These are phyloP conservation scores for Colletotrichum sp. DNA, from an alignment of 2,329 filamentous ascomycete species.

Conservation along the genomic window DNA sequence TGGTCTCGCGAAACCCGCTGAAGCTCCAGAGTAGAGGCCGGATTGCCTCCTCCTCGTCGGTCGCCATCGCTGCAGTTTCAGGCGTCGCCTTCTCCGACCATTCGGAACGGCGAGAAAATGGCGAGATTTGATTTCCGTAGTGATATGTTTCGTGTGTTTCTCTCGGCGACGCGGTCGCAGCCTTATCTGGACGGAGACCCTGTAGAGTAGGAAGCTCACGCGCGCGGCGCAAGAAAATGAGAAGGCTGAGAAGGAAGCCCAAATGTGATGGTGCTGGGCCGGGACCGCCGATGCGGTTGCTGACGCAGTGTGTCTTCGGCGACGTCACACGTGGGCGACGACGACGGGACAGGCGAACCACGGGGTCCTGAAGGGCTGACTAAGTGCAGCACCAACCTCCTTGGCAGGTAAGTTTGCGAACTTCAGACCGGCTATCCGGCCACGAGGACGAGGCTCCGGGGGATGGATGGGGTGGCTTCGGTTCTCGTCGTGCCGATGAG, in stretches of 20 bases:
- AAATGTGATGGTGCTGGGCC: not conserved
- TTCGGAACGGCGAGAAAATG: not conserved
- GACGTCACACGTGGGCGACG: constrained; percentile 15
- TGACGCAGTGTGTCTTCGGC: constrained; percentile 17
- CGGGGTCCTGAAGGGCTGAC: constrained; percentile 2
- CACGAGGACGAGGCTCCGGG: not conserved
- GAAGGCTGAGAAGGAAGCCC: not conserved
- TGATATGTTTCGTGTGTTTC: not conserved
- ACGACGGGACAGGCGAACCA: constrained; percentile 1
- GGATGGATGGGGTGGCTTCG: not conserved
- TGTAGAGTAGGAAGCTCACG: not conserved
- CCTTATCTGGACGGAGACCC: not conserved
- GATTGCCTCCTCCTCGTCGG: constrained; percentile 12
- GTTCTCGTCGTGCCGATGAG: not conserved
- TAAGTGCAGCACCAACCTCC: not conserved
- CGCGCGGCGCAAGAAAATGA: not conserved
- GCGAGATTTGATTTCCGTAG: not conserved
- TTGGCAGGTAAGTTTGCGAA: not conserved
- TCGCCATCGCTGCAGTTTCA: not conserved
- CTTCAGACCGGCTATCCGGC: not conserved
- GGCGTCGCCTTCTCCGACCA: not conserved
- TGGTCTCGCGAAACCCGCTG: constrained; percentile 17
- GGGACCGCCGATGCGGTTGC: constrained; percentile 13
- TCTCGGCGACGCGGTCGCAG: not conserved
- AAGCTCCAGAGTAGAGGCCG: constrained; percentile 15